Base-by-base conservation (phyloP, 768 basidiomycete species). In the Pilatotrama ljubarskyi region DNA sequence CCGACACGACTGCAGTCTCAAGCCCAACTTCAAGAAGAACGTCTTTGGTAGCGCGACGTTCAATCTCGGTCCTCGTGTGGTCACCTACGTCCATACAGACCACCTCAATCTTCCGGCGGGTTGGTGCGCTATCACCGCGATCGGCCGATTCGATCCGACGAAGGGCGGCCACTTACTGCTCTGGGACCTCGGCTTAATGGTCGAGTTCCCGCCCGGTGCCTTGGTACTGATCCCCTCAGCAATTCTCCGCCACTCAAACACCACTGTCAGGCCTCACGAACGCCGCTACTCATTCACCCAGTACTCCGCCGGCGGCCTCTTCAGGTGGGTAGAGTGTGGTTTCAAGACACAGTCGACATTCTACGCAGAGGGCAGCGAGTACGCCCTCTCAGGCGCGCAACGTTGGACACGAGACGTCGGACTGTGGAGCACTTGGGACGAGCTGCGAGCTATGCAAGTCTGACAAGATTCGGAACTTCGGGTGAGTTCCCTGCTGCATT, bases 151-250 rank as follows among this genome's bases (percentile, higher is more conserved):
- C 51, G 64, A 76, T 49, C 64, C 52, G 2, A 66, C 3, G 5
- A 65, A 51, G 26, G 71, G 75, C 10, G 75, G 75, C 2, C 75
- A 77, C 46, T 38, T 77, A 0, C 54, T 76, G 0, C 46, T 77
- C 0, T 70, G 68, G 62, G 70, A 72, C 35, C 51, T 72, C 0
- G 22, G 61, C 15, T 57, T 74, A 0, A 51, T 73, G 1, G 50
- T 71, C 8, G 68, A 69, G 48, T 74, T 71, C 35, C 69, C 67
- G 0, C 59, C 62, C 14, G 69, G 68, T 22, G 43, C 68, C 0
- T 55, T 59, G 2, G 67, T 75, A 15, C 44, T 72, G 17, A 64
- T 75, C 26, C 74, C 72, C 0, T 62, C 55, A 20, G 51, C 26
- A 2, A 36, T 51, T 2, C 35, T 38, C 5, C 32, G 20, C 10